Conservation (phyloP, 2,329 filamentous ascomycete genomes). For the Cladosporium sp. region DNA sequence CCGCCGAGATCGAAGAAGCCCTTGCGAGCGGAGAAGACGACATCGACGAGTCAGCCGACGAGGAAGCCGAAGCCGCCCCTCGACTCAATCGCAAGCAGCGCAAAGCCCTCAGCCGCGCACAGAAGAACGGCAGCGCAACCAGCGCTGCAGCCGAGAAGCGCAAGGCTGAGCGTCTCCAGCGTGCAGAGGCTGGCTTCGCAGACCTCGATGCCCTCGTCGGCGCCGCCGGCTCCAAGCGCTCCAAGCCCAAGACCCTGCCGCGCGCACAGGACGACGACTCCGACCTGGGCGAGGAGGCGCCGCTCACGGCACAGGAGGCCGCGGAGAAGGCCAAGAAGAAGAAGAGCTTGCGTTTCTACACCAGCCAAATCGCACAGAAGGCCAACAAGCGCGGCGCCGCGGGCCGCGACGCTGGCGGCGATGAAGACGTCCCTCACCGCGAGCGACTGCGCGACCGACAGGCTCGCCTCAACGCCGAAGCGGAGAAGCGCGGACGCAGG, state of each 20-base stretch:
- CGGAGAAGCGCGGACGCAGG: constrained; percentile 72
- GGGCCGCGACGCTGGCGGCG: constrained; percentile 68
- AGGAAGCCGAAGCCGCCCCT: neutral
- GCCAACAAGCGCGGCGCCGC: constrained; percentile 74
- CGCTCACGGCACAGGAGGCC: constrained; percentile 68
- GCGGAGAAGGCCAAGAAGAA: constrained; percentile 84
- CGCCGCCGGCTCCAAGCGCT: constrained; percentile 31
- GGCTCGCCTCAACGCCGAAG: constrained; percentile 79
- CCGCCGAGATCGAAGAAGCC: constrained; percentile 4
- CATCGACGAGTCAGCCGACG: neutral
- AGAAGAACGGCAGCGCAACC: constrained; percentile 47
- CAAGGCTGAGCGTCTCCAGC: constrained; percentile 47
- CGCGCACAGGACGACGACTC: constrained; percentile 52
- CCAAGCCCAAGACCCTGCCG: constrained; percentile 44
- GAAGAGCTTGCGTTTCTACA: constrained; percentile 95
- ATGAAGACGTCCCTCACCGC: constrained; percentile 77
- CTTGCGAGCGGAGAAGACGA: constrained; percentile 5
- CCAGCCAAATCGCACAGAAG: constrained; percentile 93
- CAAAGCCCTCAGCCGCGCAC: constrained; percentile 38
- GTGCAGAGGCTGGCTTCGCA: constrained; percentile 65
- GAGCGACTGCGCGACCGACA: constrained; percentile 83
- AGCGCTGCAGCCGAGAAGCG: constrained; percentile 49
- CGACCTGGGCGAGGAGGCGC: constrained; percentile 88
- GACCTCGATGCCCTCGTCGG: constrained; percentile 60
- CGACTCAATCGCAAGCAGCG: constrained; percentile 25